These are phyloP conservation scores for Suillus tomentosus DNA, from an alignment of 768 basidiomycete genomes.

Conservation along the genomic window DNA sequence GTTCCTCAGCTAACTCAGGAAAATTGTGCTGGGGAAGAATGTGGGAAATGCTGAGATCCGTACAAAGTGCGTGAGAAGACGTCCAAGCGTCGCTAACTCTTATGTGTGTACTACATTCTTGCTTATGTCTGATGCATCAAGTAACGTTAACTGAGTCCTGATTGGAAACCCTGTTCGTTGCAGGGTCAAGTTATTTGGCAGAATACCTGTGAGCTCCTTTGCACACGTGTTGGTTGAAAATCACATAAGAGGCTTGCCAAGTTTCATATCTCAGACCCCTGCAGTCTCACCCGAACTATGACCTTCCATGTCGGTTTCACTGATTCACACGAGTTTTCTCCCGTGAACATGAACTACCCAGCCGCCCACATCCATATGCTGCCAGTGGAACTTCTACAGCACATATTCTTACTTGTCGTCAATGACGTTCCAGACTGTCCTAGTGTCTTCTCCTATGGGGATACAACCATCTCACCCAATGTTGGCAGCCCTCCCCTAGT, in stretches of 20 bases:
- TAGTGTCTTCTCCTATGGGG: neutral
- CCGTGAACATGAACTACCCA: neutral
- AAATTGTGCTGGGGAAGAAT: too few species aligned
- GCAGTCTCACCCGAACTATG: neutral
- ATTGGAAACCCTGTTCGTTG: neutral
- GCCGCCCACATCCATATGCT: neutral
- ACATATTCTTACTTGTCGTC: neutral
- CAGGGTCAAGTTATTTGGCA: neutral
- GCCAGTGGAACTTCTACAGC: constrained; percentile 1
- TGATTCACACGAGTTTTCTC: neutral
- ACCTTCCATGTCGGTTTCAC: neutral
- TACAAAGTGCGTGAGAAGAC: too few species aligned
- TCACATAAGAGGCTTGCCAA: neutral
- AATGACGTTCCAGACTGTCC: neutral
- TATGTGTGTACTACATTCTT: neutral
- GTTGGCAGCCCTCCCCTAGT: neutral
- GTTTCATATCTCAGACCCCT: neutral
- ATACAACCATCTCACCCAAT: neutral
- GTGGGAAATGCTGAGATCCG: too few species aligned
- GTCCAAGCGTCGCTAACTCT: too few species aligned
- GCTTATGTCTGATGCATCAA: neutral
- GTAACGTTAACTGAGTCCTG: neutral
- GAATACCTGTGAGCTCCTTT: neutral
- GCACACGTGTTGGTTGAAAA: neutral
- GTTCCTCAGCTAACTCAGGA: too few species aligned